Conservation (phyloP, 2,329 filamentous ascomycete genomes). For the Daldinia eschscholtzii region DNA sequence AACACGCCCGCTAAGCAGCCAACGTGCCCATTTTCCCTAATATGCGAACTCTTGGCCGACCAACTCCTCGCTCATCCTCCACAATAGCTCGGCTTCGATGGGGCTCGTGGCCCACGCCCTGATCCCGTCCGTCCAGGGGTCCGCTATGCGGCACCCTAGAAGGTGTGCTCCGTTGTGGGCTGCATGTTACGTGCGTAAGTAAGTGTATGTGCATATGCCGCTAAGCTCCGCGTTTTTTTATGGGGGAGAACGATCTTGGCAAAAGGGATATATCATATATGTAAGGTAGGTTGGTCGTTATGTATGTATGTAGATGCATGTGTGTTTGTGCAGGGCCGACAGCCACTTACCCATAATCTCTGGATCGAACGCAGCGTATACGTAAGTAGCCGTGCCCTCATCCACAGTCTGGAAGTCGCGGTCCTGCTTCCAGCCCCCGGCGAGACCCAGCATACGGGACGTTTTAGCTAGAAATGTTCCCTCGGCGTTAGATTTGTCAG, state of each 20-base stretch:
- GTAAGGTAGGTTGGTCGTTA: background rate
- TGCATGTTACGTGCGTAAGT: constrained; percentile 8
- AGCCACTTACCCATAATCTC: constrained; percentile 19
- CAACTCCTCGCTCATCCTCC: constrained; percentile 54
- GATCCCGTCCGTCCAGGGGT: constrained; percentile 46
- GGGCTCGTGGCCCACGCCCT: constrained; percentile 48
- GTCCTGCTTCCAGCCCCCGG: constrained; percentile 46
- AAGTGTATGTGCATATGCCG: background rate
- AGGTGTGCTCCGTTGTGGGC: constrained; percentile 50
- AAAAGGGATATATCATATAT: background rate
- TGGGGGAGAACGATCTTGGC: background rate
- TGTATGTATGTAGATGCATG: background rate
- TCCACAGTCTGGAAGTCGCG: constrained; percentile 46
- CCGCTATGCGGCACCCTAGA: constrained; percentile 48
- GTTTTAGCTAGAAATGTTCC: constrained; percentile 10
- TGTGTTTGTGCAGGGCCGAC: background rate
- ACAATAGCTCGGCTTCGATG: constrained; percentile 52
- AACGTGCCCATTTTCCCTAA: background rate
- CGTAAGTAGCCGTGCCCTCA: constrained; percentile 51
- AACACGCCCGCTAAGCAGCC: background rate
- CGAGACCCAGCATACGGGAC: constrained; percentile 24
- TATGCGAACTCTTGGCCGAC: constrained; percentile 51
- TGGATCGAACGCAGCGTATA: constrained; percentile 53
- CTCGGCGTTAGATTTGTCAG: background rate
- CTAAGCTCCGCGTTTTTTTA: background rate